Percentiles rank a stretch among this genome's conserved stretches.
Conservation (phyloP, 805 yeast genomes). For the Ogataea saltuana region DNA sequence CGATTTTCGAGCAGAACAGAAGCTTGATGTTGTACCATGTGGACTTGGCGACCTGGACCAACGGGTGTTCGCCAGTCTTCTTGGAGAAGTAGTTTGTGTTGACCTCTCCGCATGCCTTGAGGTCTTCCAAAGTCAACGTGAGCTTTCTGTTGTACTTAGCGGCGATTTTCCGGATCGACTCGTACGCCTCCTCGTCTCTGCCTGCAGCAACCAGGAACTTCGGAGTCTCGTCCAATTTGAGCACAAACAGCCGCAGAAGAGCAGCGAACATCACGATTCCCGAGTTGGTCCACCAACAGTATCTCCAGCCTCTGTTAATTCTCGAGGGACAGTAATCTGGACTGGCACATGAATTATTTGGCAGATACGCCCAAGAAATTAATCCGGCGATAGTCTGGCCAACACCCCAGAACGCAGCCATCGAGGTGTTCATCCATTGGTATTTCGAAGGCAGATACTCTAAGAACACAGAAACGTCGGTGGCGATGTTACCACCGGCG, state of each 20-base stretch:
- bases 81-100: conserved; percentile 26
- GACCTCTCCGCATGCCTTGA: conserved; percentile 46
- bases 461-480: conserved; percentile 54
- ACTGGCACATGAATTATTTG: conserved; percentile 49
- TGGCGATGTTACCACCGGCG: conserved; percentile 58
- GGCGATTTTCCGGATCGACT: conserved; percentile 46
- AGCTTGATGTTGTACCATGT: conserved; percentile 43
- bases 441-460: conserved; percentile 53
- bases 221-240: conserved; percentile 55
- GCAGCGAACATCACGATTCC: conserved; percentile 52
- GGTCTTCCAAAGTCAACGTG: conserved; percentile 47
- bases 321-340: conserved; percentile 44
- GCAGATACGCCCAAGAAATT: conserved; percentile 57
- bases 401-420: conserved; percentile 57
- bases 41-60: conserved; percentile 30
- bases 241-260: conserved; percentile 46
- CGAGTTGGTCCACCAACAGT: conserved; percentile 54
- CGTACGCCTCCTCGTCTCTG: conserved; percentile 50
- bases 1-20: conserved; percentile 46
- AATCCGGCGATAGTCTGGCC: conserved; percentile 57
- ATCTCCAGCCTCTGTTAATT: conserved; percentile 63
- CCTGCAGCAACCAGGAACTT: conserved; percentile 54
- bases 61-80: conserved; percentile 28
- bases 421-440: conserved; percentile 52
- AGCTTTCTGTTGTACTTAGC: conserved; percentile 42